A percentile compares a stretch with the other conserved stretches of the same genome.
These are phyloP conservation scores for Quercus mongolica DNA, from an alignment of 306 rosid species.

Conservation along the genomic window DNA sequence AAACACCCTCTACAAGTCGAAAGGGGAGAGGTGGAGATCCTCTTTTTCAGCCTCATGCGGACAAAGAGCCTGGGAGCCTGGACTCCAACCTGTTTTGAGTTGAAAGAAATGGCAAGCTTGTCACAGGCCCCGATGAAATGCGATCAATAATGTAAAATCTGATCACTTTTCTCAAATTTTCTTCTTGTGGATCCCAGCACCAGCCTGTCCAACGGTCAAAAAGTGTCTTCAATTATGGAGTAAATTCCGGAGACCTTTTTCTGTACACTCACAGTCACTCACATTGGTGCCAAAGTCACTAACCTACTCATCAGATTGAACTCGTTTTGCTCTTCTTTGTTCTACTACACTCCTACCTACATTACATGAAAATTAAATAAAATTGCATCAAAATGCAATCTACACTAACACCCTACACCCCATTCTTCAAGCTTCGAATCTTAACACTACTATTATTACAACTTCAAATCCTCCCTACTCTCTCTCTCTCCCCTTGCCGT, in stretches of 20 bases:
- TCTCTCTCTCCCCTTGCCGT: conserved; percentile 61
- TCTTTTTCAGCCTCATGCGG: background rate
- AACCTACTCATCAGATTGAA: conserved; percentile 1
- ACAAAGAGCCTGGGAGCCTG: background rate
- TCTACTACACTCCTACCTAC: background rate
- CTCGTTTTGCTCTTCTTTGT: background rate
- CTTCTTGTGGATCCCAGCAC: conserved; percentile 31
- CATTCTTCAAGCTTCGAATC: conserved; percentile 16
- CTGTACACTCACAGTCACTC: background rate
- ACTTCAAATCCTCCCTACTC: conserved; percentile 27
- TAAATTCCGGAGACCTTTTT: conserved; percentile 33
- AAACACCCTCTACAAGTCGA: background rate
- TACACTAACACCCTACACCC: conserved; percentile 12
- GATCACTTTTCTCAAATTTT: background rate
- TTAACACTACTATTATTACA: conserved; percentile 9
- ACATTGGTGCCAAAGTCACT: background rate
- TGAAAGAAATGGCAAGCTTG: background rate
- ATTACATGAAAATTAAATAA: background rate
- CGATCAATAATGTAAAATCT: background rate
- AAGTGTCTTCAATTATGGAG: conserved; percentile 30
- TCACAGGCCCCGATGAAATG: background rate
- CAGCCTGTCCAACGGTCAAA: conserved; percentile 48
- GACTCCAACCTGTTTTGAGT: too few species aligned
- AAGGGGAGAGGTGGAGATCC: background rate
- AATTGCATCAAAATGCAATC: conserved; percentile 18